Base-by-base conservation (phyloP, 2,329 filamentous ascomycete species). In the Xylariaceae sp. region DNA sequence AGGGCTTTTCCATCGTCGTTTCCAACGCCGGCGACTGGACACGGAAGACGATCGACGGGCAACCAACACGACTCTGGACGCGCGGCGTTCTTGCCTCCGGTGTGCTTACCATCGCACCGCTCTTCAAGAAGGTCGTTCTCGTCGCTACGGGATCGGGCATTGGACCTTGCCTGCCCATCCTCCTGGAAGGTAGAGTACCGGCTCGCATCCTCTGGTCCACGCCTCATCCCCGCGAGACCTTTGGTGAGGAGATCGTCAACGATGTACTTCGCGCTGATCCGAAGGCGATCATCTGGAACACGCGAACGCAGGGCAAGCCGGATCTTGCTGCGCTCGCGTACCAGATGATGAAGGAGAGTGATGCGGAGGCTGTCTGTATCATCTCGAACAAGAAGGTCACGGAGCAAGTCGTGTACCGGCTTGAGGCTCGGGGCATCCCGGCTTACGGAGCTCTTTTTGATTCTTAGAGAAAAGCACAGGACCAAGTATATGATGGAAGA, bases 11-110 rank as follows among this genome's bases (percentile, higher is more conserved):
- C 0, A 77, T 88, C 35, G 76, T 92, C 35, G 79, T 92, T 34
- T 89, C 87, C 56, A 87, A 86, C 64, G 88, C 87, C 2, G 88
- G 88, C 18, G 88, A 92, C 74, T 92, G 88, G 88, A 92, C 88
- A 0, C 76, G 76, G 23, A 76, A 78, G 37, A 81, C 83, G 58
- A 90, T 92, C 73, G 74, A 79, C 52, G 77, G 80, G 52, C 83
- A 84, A 1, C 87, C 87, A 1, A 79, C 75, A 0, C 74, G 81
- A 54, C 74, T 91, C 51, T 92, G 86, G 85, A 83, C 87, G 4
- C 83, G 87, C 50, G 88, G 88, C 8, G 78, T 86, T 0, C 86
- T 88, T 1, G 80, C 85, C 2, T 84, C 81, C 61, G 88, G 88
- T 47, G 85, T 90, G 39, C 81, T 88, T 68, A 83, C 86, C 65